Evolutionary conservation across 2,329 filamentous ascomycete species (phyloP).

Genomic region (Cordyceps javanica): DNA sequence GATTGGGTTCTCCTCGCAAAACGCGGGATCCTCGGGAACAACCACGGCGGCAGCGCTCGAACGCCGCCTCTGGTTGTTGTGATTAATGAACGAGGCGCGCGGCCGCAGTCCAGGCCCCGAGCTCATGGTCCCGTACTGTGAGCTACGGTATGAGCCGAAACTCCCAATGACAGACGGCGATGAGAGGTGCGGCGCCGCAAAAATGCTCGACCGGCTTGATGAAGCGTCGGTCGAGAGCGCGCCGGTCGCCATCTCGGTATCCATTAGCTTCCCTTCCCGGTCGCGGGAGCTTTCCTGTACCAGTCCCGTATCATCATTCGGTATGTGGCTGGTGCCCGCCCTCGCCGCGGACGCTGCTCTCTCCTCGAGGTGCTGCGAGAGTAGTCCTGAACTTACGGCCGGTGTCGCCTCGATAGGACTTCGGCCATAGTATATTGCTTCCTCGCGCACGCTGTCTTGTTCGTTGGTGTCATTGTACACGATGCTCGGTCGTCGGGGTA

Average conservation of each 20-base stretch:
- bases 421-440: slow-evolving; percentile 35
- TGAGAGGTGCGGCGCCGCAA: slow-evolving; percentile 55
- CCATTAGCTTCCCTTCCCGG: slow-evolving; percentile 42
- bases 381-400: slow-evolving; percentile 35
- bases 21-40: slow-evolving; percentile 29
- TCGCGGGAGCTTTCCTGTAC: slow-evolving; percentile 30
- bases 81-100: slow-evolving; percentile 42
- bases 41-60: slow-evolving; percentile 34
- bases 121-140: slow-evolving; percentile 48
- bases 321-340: slow-evolving; percentile 18
- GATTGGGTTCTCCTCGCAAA: slow-evolving; percentile 64
- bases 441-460: slow-evolving; percentile 18
- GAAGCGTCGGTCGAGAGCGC: neutral
- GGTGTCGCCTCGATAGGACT: slow-evolving; percentile 32
- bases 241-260: slow-evolving; percentile 34
- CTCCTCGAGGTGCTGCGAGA: slow-evolving; percentile 47
- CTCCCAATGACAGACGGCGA: slow-evolving; percentile 67
- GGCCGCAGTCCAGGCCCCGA: slow-evolving; percentile 26
- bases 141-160: slow-evolving; percentile 50
- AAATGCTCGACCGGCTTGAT: slow-evolving; percentile 39
- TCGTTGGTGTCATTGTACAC: slow-evolving; percentile 53
- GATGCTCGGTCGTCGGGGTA: slow-evolving; percentile 72
- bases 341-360: slow-evolving; percentile 16
- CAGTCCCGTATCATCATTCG: slow-evolving; percentile 12
- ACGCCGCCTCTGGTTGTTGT: slow-evolving; percentile 21